A percentile compares a stretch with the other conserved stretches of the same genome.
These are phyloP conservation scores for Xylariaceae sp. DNA, from an alignment of 2,329 filamentous ascomycete genomes.

Conservation along the genomic window DNA sequence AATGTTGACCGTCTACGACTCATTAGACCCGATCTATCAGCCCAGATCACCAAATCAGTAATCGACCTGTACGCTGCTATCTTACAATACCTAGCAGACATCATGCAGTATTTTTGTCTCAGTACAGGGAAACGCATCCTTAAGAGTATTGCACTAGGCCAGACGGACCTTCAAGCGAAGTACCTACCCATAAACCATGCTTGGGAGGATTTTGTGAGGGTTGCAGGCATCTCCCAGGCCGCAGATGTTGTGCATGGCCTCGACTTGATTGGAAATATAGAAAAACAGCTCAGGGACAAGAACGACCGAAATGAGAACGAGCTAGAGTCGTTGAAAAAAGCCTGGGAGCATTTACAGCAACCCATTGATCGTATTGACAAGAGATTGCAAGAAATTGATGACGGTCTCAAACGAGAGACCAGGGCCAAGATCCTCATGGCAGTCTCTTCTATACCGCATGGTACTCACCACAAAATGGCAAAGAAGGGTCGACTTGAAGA, in stretches of 20 bases:
- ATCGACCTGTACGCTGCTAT: constrained; percentile 3
- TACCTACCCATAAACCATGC: background rate
- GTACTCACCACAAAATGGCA: background rate
- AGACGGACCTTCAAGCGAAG: background rate
- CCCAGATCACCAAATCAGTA: background rate
- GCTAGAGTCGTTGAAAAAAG: background rate
- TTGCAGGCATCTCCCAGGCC: background rate
- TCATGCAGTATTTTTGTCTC: background rate
- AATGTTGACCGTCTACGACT: too few relatives aligned
- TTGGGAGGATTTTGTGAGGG: background rate
- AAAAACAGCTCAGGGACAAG: background rate
- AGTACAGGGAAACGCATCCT: background rate
- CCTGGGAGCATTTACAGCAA: background rate
- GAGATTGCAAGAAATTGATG: background rate
- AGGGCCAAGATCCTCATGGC: background rate
- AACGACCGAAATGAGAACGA: background rate
- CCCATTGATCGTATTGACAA: background rate
- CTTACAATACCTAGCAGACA: constrained; percentile 3
- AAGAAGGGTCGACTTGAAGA: background rate
- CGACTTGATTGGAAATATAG: background rate
- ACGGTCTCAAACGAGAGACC: background rate
- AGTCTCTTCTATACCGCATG: background rate
- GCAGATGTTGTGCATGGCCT: background rate
- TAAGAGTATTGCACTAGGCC: background rate
- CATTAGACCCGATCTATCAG: background rate